Evolutionary conservation across 1,284 basidiomycete species (phyloP), one percentile per base, ranked within the genome.

Genomic region (Dichomitus squalens): DNA sequence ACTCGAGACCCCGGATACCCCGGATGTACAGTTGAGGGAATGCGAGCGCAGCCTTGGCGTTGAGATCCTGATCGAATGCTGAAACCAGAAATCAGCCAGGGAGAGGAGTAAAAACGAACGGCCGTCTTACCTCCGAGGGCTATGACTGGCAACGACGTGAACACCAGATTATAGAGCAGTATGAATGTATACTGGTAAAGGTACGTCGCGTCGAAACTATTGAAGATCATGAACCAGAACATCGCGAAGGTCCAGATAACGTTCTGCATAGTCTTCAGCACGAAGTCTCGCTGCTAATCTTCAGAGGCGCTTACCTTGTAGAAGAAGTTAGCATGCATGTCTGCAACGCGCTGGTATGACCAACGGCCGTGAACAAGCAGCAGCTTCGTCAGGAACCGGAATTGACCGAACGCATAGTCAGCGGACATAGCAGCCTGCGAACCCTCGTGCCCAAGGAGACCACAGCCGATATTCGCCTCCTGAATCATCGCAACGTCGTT

Each of bases 401-500:
- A 99, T 71, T 98, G 96, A 2, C 95, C 96, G 76, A 98, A 96
- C 0, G 96, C 96, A 66, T 98, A 98, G 74, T 98, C 96, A 14
- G 96, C 95, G 21, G 95, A 97, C 95, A 98, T 98, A 43, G 96
- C 95, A 23, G 96, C 96, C 74, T 99, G 96, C 21, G 95, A 96
- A 53, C 96, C 96, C 73, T 99, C 96, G 44, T 96, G 84, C 52
- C 96, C 96, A 60, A 95, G 87, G 25, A 98, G 81, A 25, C 96
- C 96, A 68, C 96, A 95, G 5, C 96, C 96, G 64, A 97, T 89
- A 72, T 98, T 96, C 34, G 96, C 96, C 70, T 98, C 96, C 73
- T 99, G 96, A 64, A 99, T 99, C 94, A 96, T 96, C 4, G 93
- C 93, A 9, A 96, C 94, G 68, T 96, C 95, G 68, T 96, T 96